Percentiles rank a stretch among this genome's conserved stretches.
phyloP scores from a whole-genome alignment of 2,329 filamentous ascomycete species.

The Cryphonectria japonica region DNA sequence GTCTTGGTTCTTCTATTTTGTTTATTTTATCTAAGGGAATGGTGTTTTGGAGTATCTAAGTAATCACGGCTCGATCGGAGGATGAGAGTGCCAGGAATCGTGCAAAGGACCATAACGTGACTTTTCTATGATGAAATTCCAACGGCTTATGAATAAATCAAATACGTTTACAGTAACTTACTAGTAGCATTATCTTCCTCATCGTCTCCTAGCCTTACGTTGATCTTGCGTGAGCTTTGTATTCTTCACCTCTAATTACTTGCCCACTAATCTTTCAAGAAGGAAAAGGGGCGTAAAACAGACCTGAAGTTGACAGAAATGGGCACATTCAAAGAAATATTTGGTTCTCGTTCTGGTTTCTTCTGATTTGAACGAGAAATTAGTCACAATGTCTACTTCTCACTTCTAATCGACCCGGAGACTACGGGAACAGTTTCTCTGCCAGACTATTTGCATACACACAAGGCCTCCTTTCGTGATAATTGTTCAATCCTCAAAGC shows the following conservation, averaged over 20 bases:
- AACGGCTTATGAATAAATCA: too few relatives aligned
- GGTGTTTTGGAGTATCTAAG: background rate
- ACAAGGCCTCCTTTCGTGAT: background rate
- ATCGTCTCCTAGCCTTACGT: too few relatives aligned
- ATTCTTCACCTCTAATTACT: too few relatives aligned
- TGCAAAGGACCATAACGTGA: background rate
- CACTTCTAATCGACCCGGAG: background rate
- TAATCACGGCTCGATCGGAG: background rate
- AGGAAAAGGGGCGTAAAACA: too few relatives aligned
- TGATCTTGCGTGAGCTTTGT: too few relatives aligned
- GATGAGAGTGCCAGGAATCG: background rate
- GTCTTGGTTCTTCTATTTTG: background rate
- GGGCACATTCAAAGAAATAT: background rate
- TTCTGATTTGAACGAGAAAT: background rate
- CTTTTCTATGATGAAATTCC: too few relatives aligned
- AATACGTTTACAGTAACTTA: too few relatives aligned
- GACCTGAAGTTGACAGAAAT: background rate
- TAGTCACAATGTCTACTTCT: background rate
- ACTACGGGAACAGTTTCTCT: background rate
- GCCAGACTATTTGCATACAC: background rate
- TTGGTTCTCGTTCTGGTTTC: background rate
- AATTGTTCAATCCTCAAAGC: background rate
- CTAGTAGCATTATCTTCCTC: too few relatives aligned
- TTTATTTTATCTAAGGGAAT: too few relatives aligned
- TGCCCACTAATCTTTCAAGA: too few relatives aligned